These are phyloP conservation scores for Lunasporangiospora selenospora DNA, from an alignment of 192 early-diverging fungal species.

Conservation along the genomic window DNA sequence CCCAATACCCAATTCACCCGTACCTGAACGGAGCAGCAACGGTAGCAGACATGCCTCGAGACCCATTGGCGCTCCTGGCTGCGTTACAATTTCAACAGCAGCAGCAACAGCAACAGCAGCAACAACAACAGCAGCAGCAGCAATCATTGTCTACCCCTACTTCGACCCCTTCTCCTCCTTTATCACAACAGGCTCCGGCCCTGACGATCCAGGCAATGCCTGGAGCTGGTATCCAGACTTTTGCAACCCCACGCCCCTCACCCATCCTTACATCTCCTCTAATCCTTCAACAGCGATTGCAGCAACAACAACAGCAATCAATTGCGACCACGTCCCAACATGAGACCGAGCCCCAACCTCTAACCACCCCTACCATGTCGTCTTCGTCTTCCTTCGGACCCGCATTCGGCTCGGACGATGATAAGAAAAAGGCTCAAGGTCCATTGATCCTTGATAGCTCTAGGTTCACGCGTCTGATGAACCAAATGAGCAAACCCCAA, in stretches of 20 bases:
- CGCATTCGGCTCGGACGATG: too few species aligned
- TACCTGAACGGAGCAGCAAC: not conserved
- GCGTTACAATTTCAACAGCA: too few species aligned
- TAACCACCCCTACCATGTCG: too few species aligned
- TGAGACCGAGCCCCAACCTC: too few species aligned
- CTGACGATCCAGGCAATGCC: too few species aligned
- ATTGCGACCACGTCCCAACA: too few species aligned
- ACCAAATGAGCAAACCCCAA: slow-evolving; percentile 45
- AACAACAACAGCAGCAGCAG: slow-evolving; percentile 21
- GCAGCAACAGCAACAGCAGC: slow-evolving; percentile 16
- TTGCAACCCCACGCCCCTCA: not conserved
- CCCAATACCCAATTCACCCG: slow-evolving; percentile 6
- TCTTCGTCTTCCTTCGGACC: too few species aligned
- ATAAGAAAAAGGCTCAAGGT: slow-evolving; percentile 2
- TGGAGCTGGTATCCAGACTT: not conserved
- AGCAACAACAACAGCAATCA: not conserved
- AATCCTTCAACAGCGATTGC: not conserved
- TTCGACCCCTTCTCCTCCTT: too few species aligned
- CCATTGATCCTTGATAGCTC: slow-evolving; percentile 38
- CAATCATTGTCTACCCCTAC: not conserved
- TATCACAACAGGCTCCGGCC: too few species aligned
- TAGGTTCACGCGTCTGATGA: slow-evolving; percentile 42
- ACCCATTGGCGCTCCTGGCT: slow-evolving; percentile 7
- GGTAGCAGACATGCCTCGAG: not conserved
- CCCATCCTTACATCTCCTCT: slow-evolving; percentile 3